Percentiles rank a stretch among this genome's conserved stretches.
phyloP scores from a whole-genome alignment of 1,284 basidiomycete species.

The Microstroma glucosiphilum region DNA sequence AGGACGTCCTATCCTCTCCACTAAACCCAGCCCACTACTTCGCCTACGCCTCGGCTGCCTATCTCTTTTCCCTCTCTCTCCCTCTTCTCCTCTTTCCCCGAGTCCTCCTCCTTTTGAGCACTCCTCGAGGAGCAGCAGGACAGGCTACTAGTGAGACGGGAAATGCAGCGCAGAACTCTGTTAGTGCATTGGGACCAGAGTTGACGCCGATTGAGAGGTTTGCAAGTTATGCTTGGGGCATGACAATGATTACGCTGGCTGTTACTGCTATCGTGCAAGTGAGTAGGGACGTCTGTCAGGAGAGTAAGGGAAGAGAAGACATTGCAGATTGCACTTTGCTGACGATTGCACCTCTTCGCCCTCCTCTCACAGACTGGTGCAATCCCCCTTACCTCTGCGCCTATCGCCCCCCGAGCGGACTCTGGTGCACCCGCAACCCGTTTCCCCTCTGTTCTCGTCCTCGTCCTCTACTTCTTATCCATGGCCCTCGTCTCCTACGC shows the following conservation, averaged over 20 bases:
- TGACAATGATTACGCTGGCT: constrained; percentile 22
- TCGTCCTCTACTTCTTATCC: constrained; percentile 21
- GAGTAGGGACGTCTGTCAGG: not conserved
- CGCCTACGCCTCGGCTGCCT: constrained; percentile 24
- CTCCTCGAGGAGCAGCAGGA: constrained; percentile 24
- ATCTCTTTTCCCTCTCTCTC: constrained; percentile 23
- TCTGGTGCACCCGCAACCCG: constrained; percentile 19
- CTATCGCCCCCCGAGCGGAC: constrained; percentile 20
- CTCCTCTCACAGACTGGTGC: constrained; percentile 20
- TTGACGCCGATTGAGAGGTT: constrained; percentile 27
- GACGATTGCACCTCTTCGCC: constrained; percentile 8
- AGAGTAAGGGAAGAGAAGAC: too few relatives aligned
- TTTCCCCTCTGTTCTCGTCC: constrained; percentile 24
- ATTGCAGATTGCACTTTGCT: not conserved
- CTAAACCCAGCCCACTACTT: constrained; percentile 29
- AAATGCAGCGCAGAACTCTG: constrained; percentile 9
- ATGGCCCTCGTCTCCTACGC: constrained; percentile 21
- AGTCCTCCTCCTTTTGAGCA: constrained; percentile 23
- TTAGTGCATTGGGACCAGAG: constrained; percentile 24
- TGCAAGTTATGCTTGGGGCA: constrained; percentile 21
- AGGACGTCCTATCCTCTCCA: constrained; percentile 19
- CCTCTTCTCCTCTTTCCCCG: constrained; percentile 26
- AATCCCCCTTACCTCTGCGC: constrained; percentile 23
- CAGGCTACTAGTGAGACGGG: constrained; percentile 12
- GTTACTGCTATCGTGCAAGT: not conserved